Evolutionary conservation across 495 filamentous ascomycete genomes (phyloP).

Genomic region (Trichoderma reesei): DNA sequence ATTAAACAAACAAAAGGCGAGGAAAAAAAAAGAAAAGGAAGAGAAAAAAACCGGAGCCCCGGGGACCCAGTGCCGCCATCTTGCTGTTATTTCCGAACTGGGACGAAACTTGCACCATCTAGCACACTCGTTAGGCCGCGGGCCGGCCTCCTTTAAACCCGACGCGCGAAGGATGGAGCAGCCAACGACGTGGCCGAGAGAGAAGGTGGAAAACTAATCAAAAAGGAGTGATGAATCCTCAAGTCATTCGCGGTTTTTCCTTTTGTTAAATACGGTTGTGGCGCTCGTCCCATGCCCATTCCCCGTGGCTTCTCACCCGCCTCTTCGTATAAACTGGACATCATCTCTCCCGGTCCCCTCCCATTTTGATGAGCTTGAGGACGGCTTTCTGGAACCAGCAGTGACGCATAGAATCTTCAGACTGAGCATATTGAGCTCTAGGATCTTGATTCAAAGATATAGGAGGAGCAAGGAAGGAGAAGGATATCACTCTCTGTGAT

Average conservation of each 20-base stretch:
- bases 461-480: background rate
- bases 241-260: too few relatives aligned
- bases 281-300: background rate
- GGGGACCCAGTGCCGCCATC: background rate
- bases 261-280: background rate
- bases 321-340: background rate
- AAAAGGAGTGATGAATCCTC: background rate
- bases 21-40: background rate
- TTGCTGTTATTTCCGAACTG: background rate
- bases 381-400: background rate
- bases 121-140: background rate
- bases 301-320: background rate
- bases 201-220: background rate
- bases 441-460: background rate
- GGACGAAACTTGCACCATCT: background rate
- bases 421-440: too few relatives aligned
- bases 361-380: background rate
- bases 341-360: background rate
- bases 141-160: background rate
- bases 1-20: background rate
- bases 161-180: slow-evolving; percentile 1
- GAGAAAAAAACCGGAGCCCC: background rate
- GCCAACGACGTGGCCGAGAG: slow-evolving; percentile 6
- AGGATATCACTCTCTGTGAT: too few relatives aligned
- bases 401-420: too few relatives aligned